Conservation (phyloP, 2,329 filamentous ascomycete species). For the Ramularia collo-cygni region DNA sequence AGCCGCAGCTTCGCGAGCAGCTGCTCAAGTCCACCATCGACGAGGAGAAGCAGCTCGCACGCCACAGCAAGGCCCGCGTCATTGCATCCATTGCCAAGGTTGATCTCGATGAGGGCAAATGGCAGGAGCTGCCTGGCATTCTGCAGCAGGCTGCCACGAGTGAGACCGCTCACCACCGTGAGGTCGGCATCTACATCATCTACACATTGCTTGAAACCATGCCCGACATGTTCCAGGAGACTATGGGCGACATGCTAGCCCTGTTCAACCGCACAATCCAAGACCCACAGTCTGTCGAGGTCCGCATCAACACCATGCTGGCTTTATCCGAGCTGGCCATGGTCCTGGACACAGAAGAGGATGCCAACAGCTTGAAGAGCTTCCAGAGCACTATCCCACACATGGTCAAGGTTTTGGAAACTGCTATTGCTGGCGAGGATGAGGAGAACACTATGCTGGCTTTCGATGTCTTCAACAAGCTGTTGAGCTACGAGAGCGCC, state of each 20-base stretch:
- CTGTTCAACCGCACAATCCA: slow-evolving; percentile 83
- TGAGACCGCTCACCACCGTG: slow-evolving; percentile 68
- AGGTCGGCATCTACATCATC: slow-evolving; percentile 88
- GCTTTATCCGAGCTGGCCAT: slow-evolving; percentile 82
- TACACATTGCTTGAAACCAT: slow-evolving; percentile 86
- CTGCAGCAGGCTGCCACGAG: slow-evolving; percentile 74
- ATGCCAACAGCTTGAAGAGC: slow-evolving; percentile 61
- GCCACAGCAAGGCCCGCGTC: slow-evolving; percentile 81
- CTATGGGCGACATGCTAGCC: slow-evolving; percentile 70
- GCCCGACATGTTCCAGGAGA: slow-evolving; percentile 74
- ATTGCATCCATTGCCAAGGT: slow-evolving; percentile 79
- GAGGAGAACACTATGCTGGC: slow-evolving; percentile 84
- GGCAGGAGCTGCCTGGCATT: slow-evolving; percentile 71
- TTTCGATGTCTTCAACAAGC: slow-evolving; percentile 95
- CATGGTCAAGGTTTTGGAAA: slow-evolving; percentile 86
- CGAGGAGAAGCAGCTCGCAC: slow-evolving; percentile 67
- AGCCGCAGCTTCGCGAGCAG: slow-evolving; percentile 71
- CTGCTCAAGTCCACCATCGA: slow-evolving; percentile 77
- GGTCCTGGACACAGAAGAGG: slow-evolving; percentile 81
- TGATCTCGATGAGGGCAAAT: slow-evolving; percentile 82
- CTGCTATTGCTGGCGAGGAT: slow-evolving; percentile 63
- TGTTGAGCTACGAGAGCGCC: slow-evolving; percentile 81
- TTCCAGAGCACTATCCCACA: slow-evolving; percentile 76
- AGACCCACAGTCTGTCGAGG: slow-evolving; percentile 83
- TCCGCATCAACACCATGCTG: slow-evolving; percentile 89